These are phyloP conservation scores for Alternaria ventricosa DNA, from an alignment of 2,329 filamentous ascomycete species.

Conservation along the genomic window DNA sequence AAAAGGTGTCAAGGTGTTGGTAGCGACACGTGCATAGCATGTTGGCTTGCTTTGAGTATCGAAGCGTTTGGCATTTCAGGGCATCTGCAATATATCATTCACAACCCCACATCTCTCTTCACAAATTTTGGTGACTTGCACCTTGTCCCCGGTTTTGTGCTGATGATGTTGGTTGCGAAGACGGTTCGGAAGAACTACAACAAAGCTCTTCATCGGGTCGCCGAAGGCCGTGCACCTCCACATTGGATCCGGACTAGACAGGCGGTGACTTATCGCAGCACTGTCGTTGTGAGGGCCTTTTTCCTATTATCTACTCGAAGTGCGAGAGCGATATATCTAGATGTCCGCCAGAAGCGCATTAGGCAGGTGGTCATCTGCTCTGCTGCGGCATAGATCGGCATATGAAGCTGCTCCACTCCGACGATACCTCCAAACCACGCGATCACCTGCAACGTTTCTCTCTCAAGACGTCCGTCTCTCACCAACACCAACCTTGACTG, in stretches of 20 bases:
- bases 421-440: slow-evolving; percentile 12
- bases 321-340: slow-evolving; percentile 1
- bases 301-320: neutral
- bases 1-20: slow-evolving; percentile 11
- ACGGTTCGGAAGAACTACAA: neutral
- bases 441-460: slow-evolving; percentile 3
- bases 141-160: neutral
- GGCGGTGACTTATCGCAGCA: neutral
- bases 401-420: slow-evolving; percentile 15
- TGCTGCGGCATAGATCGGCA: slow-evolving; percentile 24
- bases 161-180: neutral
- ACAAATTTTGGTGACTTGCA: neutral
- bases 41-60: slow-evolving; percentile 8
- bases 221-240: slow-evolving; percentile 12
- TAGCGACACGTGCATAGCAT: slow-evolving; percentile 8
- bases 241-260: neutral
- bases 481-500: neutral
- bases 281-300: neutral
- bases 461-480: neutral
- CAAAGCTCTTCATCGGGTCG: neutral
- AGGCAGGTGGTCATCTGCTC: slow-evolving; percentile 15
- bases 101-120: neutral
- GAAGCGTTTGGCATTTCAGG: slow-evolving; percentile 19
- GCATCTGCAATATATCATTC: slow-evolving; percentile 8
- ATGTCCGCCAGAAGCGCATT: slow-evolving; percentile 14